phyloP scores from a whole-genome alignment of 305 asterid genomes.

The Solanum chacoense region DNA sequence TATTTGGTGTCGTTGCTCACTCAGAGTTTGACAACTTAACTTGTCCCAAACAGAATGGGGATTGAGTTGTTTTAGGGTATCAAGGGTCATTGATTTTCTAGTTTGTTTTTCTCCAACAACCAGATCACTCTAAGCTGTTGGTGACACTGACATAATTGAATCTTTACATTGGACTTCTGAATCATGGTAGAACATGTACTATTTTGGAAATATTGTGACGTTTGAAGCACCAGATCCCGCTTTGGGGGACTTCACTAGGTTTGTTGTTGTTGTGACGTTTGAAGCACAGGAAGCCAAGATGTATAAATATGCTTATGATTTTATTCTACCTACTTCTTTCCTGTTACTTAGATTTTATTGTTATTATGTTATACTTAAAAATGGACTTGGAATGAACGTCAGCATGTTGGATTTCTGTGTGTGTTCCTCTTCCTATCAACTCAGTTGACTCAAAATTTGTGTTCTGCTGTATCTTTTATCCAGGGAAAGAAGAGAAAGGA shows the following conservation, averaged over 20 bases:
- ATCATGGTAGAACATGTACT: neutral
- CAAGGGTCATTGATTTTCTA: neutral
- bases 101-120: neutral
- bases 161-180: neutral
- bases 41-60: neutral
- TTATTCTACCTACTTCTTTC: neutral
- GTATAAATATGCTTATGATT: neutral
- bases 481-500: constrained; percentile 85
- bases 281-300: neutral
- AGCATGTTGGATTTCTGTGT: neutral
- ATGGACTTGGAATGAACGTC: neutral
- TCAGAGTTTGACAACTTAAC: neutral
- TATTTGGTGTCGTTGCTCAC: neutral
- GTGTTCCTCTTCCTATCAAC: neutral
- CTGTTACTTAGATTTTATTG: neutral
- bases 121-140: neutral
- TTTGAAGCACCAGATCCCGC: neutral
- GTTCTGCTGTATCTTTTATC: neutral
- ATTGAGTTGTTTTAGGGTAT: neutral
- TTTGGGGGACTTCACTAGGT: neutral
- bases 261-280: neutral
- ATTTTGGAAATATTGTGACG: neutral
- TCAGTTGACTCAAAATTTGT: neutral
- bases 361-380: neutral
- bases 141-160: neutral